Evolutionary conservation across 805 yeast genomes (phyloP), one percentile per base, ranked within the genome.

Genomic region (Barnettozyma sp.): DNA sequence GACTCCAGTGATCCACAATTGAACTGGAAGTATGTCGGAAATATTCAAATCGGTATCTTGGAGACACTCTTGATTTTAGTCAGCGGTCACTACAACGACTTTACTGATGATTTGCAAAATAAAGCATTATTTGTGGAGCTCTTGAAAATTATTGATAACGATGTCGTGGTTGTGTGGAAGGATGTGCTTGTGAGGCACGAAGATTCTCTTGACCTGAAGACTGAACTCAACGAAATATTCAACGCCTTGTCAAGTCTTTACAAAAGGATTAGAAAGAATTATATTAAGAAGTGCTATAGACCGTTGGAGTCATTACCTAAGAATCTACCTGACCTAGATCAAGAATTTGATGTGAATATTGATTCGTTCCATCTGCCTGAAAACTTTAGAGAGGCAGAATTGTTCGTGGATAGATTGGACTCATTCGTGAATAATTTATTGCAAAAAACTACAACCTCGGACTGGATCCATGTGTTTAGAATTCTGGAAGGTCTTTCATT

Each of bases 391-490:
- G 71, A 65, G 24, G 69, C 86, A 40, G 78, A 79, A 40, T 60
- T 65, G 33, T 81, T 84, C 58, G 65, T 85, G 16, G 71, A 70
- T 36, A 69, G 70, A 30, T 56, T 88, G 40, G 90, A 88, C 57
- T 62, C 66, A 13, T 62, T 84, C 6, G 68, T 83, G 19, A 63
- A 71, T 3, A 69, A 71, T 4, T 65, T 80, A 22, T 77, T 80
- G 52, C 63, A 60, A 19, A 69, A 74, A 9, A 69, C 81, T 22
- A 68, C 75, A 10, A 56, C 76, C 10, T 73, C 71, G 41, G 94
- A 88, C 48, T 90, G 97, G 96, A 65, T 85, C 34, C 70, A 71
- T 37, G 72, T 80, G 4, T 82, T 74, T 54, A 90, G 85, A 50
- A 59, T 78, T 1, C 58, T 90, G 30, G 96, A 88, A 53, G 62